phyloP scores from a whole-genome alignment of 2,329 filamentous ascomycete genomes.

The Pseudomassariella vexata region DNA sequence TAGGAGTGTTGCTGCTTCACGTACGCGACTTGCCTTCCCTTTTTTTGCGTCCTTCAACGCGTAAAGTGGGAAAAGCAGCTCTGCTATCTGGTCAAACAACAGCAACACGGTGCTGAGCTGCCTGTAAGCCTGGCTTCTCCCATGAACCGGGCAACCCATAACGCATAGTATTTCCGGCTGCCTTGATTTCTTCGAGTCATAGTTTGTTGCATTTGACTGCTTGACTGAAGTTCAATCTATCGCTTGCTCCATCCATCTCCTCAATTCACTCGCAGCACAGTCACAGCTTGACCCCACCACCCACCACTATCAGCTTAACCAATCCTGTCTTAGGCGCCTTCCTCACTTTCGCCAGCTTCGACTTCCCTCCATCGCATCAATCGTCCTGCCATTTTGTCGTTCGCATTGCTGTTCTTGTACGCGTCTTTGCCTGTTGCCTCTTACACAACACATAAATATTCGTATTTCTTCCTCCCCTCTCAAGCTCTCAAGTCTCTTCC shows the following conservation, averaged over 20 bases:
- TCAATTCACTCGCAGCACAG: background rate
- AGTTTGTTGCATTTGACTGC: conserved; percentile 5
- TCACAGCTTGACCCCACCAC: conserved; percentile 5
- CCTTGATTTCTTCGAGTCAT: conserved; percentile 13
- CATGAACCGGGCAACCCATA: background rate
- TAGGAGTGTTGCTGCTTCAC: conserved; percentile 16
- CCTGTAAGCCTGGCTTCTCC: conserved; percentile 5
- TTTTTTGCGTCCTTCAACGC: conserved; percentile 11
- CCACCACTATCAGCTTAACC: conserved; percentile 16
- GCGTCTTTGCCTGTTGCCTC: conserved; percentile 10
- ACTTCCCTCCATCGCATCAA: conserved; percentile 13
- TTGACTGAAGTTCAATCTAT: conserved; percentile 7
- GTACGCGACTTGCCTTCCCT: conserved; percentile 10
- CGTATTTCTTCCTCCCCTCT: conserved; percentile 7
- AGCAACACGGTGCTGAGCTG: conserved; percentile 3
- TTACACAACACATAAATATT: conserved; percentile 21
- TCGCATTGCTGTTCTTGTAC: conserved; percentile 16
- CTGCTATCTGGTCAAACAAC: too few relatives aligned
- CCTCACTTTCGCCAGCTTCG: conserved; percentile 23
- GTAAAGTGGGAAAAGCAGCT: conserved; percentile 13
- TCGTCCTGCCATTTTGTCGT: conserved; percentile 11
- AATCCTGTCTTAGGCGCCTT: conserved; percentile 23
- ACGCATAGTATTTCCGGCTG: conserved; percentile 6
- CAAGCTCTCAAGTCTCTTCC: conserved; percentile 4
- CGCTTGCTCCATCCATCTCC: conserved; percentile 1